phyloP scores from a whole-genome alignment of 1,284 basidiomycete genomes.

The Trichosporon asahii region DNA sequence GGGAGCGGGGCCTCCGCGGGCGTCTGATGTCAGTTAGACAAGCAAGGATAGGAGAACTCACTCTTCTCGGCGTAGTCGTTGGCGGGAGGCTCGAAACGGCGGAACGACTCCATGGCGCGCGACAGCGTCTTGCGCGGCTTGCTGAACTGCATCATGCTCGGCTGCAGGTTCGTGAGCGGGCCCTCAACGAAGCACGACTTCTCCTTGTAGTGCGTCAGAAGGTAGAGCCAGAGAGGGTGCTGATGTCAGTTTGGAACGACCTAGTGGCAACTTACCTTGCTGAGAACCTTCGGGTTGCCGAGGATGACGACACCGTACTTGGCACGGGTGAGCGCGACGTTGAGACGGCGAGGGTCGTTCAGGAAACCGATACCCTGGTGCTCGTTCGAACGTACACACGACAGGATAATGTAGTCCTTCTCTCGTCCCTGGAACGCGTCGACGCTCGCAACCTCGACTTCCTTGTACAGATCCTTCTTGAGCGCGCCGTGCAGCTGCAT shows the following conservation, averaged over 20 bases:
- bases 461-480: conserved; percentile 99
- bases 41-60: conserved; percentile 15
- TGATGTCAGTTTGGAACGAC: conserved; percentile 46
- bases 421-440: conserved; percentile 99
- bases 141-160: conserved; percentile 98
- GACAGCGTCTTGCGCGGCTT: conserved; percentile 81
- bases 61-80: conserved; percentile 59
- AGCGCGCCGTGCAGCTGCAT: conserved; percentile 99
- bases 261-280: conserved; percentile 70
- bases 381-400: conserved; percentile 98
- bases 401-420: conserved; percentile 99
- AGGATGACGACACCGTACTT: conserved; percentile 98
- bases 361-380: conserved; percentile 99
- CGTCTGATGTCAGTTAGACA: background rate
- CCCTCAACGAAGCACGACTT: conserved; percentile 92
- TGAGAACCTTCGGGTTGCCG: conserved; percentile 96
- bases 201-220: conserved; percentile 98
- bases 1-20: conserved; percentile 65
- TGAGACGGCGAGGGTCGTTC: conserved; percentile 93
- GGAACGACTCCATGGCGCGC: conserved; percentile 85
- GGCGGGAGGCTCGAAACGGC: conserved; percentile 70
- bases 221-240: conserved; percentile 98
- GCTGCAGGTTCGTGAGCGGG: conserved; percentile 89
- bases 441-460: conserved; percentile 97
- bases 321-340: conserved; percentile 94